phyloP scores from a whole-genome alignment of 495 filamentous ascomycete species.

The Amniculicola lignicola region DNA sequence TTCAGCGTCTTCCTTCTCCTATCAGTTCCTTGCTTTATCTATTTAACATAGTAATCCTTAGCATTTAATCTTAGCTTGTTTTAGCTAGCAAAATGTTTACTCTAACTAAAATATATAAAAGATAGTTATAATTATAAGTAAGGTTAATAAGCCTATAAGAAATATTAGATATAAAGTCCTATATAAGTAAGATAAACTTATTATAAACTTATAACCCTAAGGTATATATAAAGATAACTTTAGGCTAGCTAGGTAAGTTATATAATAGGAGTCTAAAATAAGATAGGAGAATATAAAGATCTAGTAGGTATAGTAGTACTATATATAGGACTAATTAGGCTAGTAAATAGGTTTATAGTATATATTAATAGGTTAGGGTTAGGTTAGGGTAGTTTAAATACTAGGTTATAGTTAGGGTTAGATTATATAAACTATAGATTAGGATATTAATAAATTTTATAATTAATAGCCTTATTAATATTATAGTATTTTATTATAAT shows the following conservation, averaged over 20 bases:
- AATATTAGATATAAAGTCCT: not conserved
- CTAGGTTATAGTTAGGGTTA: not conserved
- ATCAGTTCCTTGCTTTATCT: not conserved
- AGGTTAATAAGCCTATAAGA: not conserved
- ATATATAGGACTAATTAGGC: not conserved
- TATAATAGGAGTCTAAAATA: not conserved
- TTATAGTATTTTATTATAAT: not conserved
- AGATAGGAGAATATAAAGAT: not conserved
- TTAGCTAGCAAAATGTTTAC: too few relatives aligned
- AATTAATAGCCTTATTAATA: too few relatives aligned
- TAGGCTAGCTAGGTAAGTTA: not conserved
- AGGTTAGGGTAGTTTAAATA: too few relatives aligned
- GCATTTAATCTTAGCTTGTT: not conserved
- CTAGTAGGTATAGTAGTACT: not conserved
- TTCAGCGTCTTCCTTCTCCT: slow-evolving; percentile 3
- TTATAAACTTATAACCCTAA: not conserved
- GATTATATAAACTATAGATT: not conserved
- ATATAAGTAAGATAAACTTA: not conserved
- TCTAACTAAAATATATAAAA: too few relatives aligned
- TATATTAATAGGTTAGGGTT: too few relatives aligned
- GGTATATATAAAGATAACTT: not conserved
- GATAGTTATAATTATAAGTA: not conserved
- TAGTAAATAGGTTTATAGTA: too few relatives aligned
- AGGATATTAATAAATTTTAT: not conserved
- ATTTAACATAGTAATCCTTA: not conserved